Evolutionary conservation across 2,329 filamentous ascomycete genomes (phyloP).

Genomic region (Aspergillus sp.): DNA sequence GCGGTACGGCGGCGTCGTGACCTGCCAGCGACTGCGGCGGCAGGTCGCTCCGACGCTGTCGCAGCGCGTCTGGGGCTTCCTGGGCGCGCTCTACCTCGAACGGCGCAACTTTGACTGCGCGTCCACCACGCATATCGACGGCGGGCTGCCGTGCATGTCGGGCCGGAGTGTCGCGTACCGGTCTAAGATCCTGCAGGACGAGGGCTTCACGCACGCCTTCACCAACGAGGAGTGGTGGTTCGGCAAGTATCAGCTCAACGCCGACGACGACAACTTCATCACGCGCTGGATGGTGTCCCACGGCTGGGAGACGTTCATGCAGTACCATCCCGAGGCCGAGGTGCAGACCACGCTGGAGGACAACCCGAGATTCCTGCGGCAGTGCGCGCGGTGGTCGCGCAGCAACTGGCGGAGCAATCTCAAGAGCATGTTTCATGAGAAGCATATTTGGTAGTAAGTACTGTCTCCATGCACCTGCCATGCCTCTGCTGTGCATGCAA

Average conservation of each 20-base stretch:
- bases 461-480: too few species aligned
- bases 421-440: constrained; percentile 76
- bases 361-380: constrained; percentile 78
- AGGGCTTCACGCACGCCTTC: constrained; percentile 78
- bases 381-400: constrained; percentile 88
- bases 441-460: constrained; percentile 78
- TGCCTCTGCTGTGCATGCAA: too few species aligned
- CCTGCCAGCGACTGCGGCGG: constrained; percentile 75
- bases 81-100: constrained; percentile 86
- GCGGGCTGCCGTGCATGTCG: constrained; percentile 93
- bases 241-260: constrained; percentile 77
- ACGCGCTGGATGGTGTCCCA: constrained; percentile 91
- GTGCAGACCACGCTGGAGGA: constrained; percentile 90
- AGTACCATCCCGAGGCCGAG: constrained; percentile 84
- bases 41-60: constrained; percentile 51
- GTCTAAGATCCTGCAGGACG: constrained; percentile 74
- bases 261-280: constrained; percentile 97
- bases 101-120: constrained; percentile 95
- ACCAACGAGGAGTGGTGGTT: constrained; percentile 78
- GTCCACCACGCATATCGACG: constrained; percentile 88
- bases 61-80: constrained; percentile 70
- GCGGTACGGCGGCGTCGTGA: constrained; percentile 79
- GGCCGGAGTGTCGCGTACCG: constrained; percentile 89
- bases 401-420: constrained; percentile 98
- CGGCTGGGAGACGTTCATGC: constrained; percentile 88